Conservation (phyloP, 768 basidiomycete species). For the Podaxis carcinomalis region DNA sequence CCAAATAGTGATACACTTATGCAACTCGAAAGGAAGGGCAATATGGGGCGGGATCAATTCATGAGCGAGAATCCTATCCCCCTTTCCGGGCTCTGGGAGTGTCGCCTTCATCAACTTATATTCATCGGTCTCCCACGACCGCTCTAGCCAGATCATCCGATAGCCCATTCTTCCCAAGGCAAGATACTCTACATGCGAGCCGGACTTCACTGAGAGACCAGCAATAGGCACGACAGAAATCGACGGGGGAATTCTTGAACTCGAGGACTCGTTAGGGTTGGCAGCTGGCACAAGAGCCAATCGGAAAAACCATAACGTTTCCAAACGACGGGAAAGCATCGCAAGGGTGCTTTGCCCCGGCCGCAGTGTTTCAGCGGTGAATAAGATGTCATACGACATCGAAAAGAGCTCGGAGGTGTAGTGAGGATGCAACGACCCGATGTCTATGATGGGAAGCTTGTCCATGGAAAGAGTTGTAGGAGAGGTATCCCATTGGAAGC, state of each 20-base stretch:
- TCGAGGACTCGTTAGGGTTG: neutral
- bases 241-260: neutral
- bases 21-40: constrained; percentile 13
- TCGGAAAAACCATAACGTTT: neutral
- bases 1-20: constrained; percentile 6
- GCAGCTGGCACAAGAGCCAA: neutral
- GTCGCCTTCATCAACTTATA: constrained; percentile 10
- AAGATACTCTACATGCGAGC: neutral
- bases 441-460: neutral
- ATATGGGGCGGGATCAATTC: constrained; percentile 11
- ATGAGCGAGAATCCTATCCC: neutral
- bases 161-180: constrained; percentile 9
- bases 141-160: constrained; percentile 12
- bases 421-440: neutral
- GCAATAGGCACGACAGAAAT: neutral
- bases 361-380: neutral
- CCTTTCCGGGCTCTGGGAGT: neutral
- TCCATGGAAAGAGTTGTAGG: neutral
- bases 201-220: neutral
- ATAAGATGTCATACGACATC: neutral
- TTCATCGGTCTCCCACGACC: constrained; percentile 10
- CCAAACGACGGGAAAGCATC: neutral
- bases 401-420: neutral
- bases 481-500: neutral
- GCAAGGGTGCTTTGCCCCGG: neutral